Evolutionary conservation across 352 stramenopile genomes (phyloP).

Genomic region (Globisporangium perplexum): DNA sequence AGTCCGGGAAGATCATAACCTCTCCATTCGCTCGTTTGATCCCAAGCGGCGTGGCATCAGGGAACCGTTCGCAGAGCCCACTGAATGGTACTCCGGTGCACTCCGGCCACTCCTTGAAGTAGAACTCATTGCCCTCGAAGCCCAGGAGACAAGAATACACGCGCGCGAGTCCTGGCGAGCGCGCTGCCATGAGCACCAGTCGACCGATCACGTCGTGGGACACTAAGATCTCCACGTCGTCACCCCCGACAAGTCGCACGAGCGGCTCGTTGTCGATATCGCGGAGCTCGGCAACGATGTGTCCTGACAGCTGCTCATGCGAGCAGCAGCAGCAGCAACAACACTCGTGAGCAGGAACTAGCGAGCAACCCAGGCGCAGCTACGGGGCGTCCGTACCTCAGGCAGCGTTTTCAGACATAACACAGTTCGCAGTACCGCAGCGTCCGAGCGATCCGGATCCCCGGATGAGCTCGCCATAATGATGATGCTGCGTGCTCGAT

Average conservation of each 20-base stretch:
- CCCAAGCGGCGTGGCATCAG: slow-evolving; percentile 75
- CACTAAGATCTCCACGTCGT: slow-evolving; percentile 79
- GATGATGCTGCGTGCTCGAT: slow-evolving; percentile 74
- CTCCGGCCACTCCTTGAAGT: slow-evolving; percentile 84
- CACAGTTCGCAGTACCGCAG: slow-evolving; percentile 68
- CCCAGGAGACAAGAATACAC: slow-evolving; percentile 70
- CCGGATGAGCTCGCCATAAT: slow-evolving; percentile 70
- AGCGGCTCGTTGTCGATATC: slow-evolving; percentile 87
- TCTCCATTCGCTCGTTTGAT: slow-evolving; percentile 56
- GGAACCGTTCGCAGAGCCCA: slow-evolving; percentile 65
- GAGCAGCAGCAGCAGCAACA: neutral
- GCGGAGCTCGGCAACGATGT: slow-evolving; percentile 84
- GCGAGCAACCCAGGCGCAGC: neutral
- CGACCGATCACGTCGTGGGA: slow-evolving; percentile 88
- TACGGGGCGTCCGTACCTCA: slow-evolving; percentile 17
- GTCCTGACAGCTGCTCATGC: slow-evolving; percentile 35
- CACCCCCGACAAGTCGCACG: slow-evolving; percentile 66
- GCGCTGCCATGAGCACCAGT: slow-evolving; percentile 81
- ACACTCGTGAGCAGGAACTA: neutral
- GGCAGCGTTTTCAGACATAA: slow-evolving; percentile 75
- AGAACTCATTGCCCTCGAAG: slow-evolving; percentile 88
- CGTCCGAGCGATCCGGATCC: slow-evolving; percentile 79
- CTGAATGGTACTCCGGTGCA: slow-evolving; percentile 64
- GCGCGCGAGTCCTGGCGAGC: slow-evolving; percentile 70
- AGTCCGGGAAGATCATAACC: slow-evolving; percentile 52